Evolutionary conservation across 192 early-diverging fungal genomes (phyloP).

Genomic region (Coemansia sp.): DNA sequence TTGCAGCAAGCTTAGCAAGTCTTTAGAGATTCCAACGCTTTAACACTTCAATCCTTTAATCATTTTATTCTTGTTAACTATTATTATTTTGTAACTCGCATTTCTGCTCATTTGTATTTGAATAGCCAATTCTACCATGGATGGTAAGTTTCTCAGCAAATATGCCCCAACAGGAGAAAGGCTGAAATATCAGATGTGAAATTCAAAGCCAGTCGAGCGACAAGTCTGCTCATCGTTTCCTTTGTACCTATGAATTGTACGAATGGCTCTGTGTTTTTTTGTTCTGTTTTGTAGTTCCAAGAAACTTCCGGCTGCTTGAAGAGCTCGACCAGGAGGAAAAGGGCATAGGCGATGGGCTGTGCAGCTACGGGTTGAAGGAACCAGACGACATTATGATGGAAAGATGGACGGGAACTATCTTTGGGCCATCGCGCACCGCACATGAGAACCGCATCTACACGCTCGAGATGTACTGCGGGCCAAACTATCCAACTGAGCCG

Average conservation of each 20-base stretch:
- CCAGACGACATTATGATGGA: conserved; percentile 72
- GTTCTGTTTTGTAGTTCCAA: conserved; percentile 70
- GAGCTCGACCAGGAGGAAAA: conserved; percentile 98
- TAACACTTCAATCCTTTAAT: too few species aligned
- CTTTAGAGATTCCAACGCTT: too few species aligned
- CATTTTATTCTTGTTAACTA: background rate
- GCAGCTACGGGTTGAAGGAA: conserved; percentile 89
- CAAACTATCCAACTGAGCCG: conserved; percentile 80
- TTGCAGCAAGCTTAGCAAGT: too few species aligned
- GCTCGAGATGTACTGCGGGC: conserved; percentile 80
- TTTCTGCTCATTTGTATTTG: background rate
- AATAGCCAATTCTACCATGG: background rate
- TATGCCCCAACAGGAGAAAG: too few species aligned
- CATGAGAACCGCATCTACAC: conserved; percentile 97
- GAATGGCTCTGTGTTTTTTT: background rate
- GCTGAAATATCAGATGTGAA: background rate
- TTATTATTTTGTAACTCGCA: background rate
- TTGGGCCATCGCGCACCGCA: conserved; percentile 73
- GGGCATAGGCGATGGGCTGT: conserved; percentile 89
- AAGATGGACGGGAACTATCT: conserved; percentile 93
- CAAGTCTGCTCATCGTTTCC: background rate
- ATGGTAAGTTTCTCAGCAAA: background rate
- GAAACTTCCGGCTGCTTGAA: conserved; percentile 94
- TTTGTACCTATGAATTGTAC: background rate
- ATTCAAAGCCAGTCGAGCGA: background rate